phyloP scores from a whole-genome alignment of 2,329 filamentous ascomycete species.

The Hymenoscyphus albidus region DNA sequence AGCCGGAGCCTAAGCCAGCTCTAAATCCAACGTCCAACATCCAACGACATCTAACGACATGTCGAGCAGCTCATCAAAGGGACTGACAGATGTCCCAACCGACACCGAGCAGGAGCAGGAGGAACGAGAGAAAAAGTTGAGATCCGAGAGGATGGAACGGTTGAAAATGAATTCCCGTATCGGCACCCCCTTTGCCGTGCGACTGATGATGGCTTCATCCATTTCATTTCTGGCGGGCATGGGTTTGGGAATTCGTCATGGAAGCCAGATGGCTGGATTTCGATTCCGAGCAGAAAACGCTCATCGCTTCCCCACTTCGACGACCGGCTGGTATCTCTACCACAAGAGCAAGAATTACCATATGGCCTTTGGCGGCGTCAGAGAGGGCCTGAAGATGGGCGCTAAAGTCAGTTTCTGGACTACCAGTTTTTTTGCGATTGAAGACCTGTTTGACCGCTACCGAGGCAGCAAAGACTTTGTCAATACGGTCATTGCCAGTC shows the following conservation, averaged over 20 bases:
- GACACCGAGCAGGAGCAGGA: constrained; percentile 2
- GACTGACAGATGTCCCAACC: constrained; percentile 6
- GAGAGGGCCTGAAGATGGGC: constrained; percentile 75
- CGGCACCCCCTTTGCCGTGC: constrained; percentile 60
- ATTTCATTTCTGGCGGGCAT: constrained; percentile 67
- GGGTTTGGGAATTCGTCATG: constrained; percentile 66
- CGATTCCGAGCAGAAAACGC: constrained; percentile 95
- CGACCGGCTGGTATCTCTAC: constrained; percentile 95
- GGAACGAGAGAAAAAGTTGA: constrained; percentile 8
- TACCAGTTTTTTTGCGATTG: constrained; percentile 71
- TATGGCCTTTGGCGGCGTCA: constrained; percentile 70
- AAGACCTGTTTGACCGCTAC: constrained; percentile 78
- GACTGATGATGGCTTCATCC: constrained; percentile 61
- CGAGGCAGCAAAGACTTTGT: constrained; percentile 68
- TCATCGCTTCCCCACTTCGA: constrained; percentile 79
- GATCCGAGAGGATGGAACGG: constrained; percentile 16
- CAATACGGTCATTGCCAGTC: constrained; percentile 76
- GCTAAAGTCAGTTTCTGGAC: constrained; percentile 67
- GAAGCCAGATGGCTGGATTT: constrained; percentile 68
- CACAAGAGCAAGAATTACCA: constrained; percentile 98
- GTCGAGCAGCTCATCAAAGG: constrained; percentile 15
- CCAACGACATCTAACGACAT: constrained; percentile 14
- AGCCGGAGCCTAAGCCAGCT: constrained; percentile 8
- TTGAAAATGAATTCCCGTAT: constrained; percentile 38
- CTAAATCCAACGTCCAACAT: constrained; percentile 20